These are phyloP conservation scores for Claviceps spartinae DNA, from an alignment of 2,329 filamentous ascomycete genomes.

Conservation along the genomic window DNA sequence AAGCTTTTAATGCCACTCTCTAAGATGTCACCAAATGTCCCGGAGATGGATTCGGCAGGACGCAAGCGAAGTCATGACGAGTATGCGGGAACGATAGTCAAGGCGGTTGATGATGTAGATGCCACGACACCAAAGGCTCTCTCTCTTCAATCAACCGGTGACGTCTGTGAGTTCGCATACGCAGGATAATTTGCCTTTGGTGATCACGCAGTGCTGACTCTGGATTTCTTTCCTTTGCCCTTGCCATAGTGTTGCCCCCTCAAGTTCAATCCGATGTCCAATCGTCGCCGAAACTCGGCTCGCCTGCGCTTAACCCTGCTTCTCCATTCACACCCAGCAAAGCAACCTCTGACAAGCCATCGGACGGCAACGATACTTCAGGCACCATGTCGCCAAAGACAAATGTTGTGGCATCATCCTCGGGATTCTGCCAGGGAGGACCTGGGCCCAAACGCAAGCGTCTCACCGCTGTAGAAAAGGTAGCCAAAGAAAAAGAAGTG, in stretches of 20 bases:
- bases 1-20: conserved; percentile 30
- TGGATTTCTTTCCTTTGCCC: background rate
- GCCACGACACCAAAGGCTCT: conserved; percentile 9
- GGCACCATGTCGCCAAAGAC: background rate
- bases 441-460: conserved; percentile 28
- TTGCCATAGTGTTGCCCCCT: conserved; percentile 11
- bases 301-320: conserved; percentile 22
- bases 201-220: conserved; percentile 7
- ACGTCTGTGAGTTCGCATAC: conserved; percentile 9
- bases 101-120: conserved; percentile 11
- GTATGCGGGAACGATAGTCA: conserved; percentile 23
- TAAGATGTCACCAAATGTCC: conserved; percentile 33
- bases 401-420: background rate
- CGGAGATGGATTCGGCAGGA: conserved; percentile 27
- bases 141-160: conserved; percentile 10
- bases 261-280: conserved; percentile 13
- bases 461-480: conserved; percentile 23
- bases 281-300: conserved; percentile 15
- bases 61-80: conserved; percentile 35
- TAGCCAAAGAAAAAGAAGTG: conserved; percentile 14
- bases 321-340: conserved; percentile 21
- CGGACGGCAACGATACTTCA: conserved; percentile 7
- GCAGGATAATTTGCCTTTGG: background rate
- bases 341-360: conserved; percentile 8
- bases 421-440: conserved; percentile 11